Evolutionary conservation across 257 asterid genomes (phyloP).

Genomic region (Solanum ahanhuiri): DNA sequence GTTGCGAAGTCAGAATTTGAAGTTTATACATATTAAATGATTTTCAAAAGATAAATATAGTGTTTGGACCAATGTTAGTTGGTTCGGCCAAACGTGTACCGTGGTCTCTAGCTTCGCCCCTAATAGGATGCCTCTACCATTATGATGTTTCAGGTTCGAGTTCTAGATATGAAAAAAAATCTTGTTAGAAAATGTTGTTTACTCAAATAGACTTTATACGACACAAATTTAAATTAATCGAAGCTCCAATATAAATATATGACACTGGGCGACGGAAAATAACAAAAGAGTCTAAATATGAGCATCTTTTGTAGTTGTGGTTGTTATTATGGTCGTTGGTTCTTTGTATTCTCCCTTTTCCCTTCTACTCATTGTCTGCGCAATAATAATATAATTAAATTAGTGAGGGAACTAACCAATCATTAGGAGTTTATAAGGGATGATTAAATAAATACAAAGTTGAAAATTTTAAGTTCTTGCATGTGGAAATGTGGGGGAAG

Average conservation of each 20-base stretch:
- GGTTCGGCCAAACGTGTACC: background rate
- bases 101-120: background rate
- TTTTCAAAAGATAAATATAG: background rate
- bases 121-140: too few species aligned
- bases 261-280: fast-evolving
- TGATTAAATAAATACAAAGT: slow-evolving; percentile 25
- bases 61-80: background rate
- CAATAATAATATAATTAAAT: slow-evolving; percentile 2
- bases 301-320: slow-evolving; percentile 59
- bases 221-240: background rate
- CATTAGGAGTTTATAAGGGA: slow-evolving; percentile 34
- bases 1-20: background rate
- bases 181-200: background rate
- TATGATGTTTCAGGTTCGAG: background rate
- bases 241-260: background rate
- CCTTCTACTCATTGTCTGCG: slow-evolving; percentile 8
- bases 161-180: background rate
- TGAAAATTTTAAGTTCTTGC: slow-evolving; percentile 28
- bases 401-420: slow-evolving; percentile 53
- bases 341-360: slow-evolving; percentile 16
- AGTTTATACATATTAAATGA: background rate
- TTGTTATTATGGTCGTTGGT: slow-evolving; percentile 24
- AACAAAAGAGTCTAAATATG: background rate
- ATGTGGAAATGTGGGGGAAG: slow-evolving; percentile 63
- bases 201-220: background rate